A percentile compares a stretch with the other conserved stretches of the same genome.
These are phyloP conservation scores for Peziza echinospora DNA, from an alignment of 495 filamentous ascomycete species.

Conservation along the genomic window DNA sequence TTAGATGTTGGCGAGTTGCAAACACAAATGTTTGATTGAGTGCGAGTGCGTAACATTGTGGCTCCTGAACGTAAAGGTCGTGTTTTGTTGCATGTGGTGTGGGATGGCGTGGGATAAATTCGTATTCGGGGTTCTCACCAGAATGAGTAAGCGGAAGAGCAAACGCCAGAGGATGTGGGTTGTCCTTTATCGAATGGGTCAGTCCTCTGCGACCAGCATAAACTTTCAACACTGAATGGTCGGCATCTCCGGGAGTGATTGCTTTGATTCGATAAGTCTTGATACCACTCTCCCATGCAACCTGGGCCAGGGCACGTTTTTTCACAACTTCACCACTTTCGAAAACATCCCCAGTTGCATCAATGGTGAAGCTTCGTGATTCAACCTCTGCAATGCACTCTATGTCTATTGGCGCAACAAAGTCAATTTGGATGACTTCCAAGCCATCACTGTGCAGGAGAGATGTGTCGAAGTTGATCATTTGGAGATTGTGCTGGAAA, in stretches of 20 bases:
- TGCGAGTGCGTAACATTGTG: slow-evolving; percentile 68
- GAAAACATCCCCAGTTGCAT: slow-evolving; percentile 77
- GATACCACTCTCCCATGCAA: slow-evolving; percentile 66
- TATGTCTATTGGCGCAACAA: slow-evolving; percentile 68
- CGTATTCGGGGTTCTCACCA: slow-evolving; percentile 79
- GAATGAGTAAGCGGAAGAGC: slow-evolving; percentile 78
- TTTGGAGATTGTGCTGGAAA: slow-evolving; percentile 56
- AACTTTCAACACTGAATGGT: slow-evolving; percentile 70
- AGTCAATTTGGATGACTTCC: slow-evolving; percentile 74
- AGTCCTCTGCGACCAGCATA: slow-evolving; percentile 85
- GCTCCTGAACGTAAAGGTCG: slow-evolving; percentile 88
- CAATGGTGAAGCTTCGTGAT: slow-evolving; percentile 51
- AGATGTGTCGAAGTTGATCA: slow-evolving; percentile 82
- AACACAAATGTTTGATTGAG: slow-evolving; percentile 98
- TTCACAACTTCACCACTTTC: slow-evolving; percentile 73
- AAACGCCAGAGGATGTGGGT: slow-evolving; percentile 76
- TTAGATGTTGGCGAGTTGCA: slow-evolving; percentile 76
- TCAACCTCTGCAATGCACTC: slow-evolving; percentile 91
- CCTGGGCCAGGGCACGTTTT: slow-evolving; percentile 73
- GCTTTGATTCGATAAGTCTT: slow-evolving; percentile 90
- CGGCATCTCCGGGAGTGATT: slow-evolving; percentile 72
- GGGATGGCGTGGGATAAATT: slow-evolving; percentile 80
- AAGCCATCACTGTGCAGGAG: slow-evolving; percentile 67
- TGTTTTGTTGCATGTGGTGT: slow-evolving; percentile 92
- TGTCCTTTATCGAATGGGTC: slow-evolving; percentile 83